A percentile compares a stretch with the other conserved stretches of the same genome.
Conservation (phyloP, 768 basidiomycete species). For the Calocybe gangraenosa region DNA sequence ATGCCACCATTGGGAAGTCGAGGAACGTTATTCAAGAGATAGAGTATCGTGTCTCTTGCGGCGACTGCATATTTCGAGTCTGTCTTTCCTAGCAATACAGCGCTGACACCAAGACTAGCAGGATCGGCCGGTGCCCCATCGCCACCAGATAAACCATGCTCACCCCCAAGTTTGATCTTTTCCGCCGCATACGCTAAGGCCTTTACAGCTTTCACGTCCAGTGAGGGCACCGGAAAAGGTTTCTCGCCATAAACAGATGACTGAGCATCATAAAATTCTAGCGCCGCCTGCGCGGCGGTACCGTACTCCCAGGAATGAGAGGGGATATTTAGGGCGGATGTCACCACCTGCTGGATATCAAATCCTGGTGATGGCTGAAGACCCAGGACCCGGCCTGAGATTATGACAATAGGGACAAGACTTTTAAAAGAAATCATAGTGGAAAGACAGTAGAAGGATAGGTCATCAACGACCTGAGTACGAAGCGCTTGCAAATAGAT, state of each 20-base stretch:
- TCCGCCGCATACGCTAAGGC: slow-evolving; percentile 33
- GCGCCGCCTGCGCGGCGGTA: slow-evolving; percentile 34
- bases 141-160: slow-evolving; percentile 30
- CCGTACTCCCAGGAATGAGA: slow-evolving; percentile 48
- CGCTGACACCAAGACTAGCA: slow-evolving; percentile 44
- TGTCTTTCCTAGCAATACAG: slow-evolving; percentile 37
- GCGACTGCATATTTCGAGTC: slow-evolving; percentile 27
- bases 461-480: too few species aligned
- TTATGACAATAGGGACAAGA: background rate
- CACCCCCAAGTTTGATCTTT: slow-evolving; percentile 34
- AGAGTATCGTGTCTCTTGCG: slow-evolving; percentile 27
- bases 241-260: slow-evolving; percentile 34
- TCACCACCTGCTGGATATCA: slow-evolving; percentile 27
- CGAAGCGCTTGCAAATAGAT: too few species aligned
- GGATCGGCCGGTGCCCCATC: slow-evolving; percentile 44
- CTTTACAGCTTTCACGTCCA: slow-evolving; percentile 17
- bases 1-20: slow-evolving; percentile 42
- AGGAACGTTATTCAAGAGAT: slow-evolving; percentile 30
- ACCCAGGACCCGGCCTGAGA: slow-evolving; percentile 1
- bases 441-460: background rate
- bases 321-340: slow-evolving; percentile 30
- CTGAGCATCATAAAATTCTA: slow-evolving; percentile 37
- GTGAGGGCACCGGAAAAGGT: slow-evolving; percentile 30
- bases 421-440: background rate
- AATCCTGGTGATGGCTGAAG: slow-evolving; percentile 30